Evolutionary conservation across 2,329 filamentous ascomycete genomes (phyloP).

Genomic region (Sporothrix luriei): DNA sequence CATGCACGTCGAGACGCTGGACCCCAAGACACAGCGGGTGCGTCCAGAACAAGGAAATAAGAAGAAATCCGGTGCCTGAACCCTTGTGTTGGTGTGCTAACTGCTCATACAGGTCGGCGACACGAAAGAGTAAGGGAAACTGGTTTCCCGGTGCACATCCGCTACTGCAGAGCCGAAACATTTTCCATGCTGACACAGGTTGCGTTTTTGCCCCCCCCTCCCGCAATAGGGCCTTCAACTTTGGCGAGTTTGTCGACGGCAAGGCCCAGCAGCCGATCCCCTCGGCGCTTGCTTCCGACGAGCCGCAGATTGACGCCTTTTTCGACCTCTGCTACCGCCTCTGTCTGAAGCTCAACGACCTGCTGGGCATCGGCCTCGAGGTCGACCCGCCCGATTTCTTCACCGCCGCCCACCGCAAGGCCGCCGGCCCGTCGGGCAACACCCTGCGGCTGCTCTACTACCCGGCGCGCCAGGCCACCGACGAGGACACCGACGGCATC

Average conservation of each 20-base stretch:
- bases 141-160: not conserved
- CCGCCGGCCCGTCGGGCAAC: constrained; percentile 54
- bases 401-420: constrained; percentile 53
- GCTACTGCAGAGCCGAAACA: too few species aligned
- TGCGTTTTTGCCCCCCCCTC: too few species aligned
- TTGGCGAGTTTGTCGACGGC: constrained; percentile 71
- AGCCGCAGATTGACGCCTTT: constrained; percentile 67
- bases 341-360: constrained; percentile 70
- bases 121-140: constrained; percentile 74
- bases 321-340: constrained; percentile 70
- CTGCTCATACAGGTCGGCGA: constrained; percentile 66
- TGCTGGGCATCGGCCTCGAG: constrained; percentile 77
- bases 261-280: constrained; percentile 79
- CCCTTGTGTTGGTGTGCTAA: not conserved
- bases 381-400: constrained; percentile 58
- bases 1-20: constrained; percentile 85
- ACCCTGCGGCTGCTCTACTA: constrained; percentile 75
- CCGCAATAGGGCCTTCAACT: constrained; percentile 77
- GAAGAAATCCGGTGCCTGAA: too few species aligned
- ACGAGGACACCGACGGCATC: constrained; percentile 58
- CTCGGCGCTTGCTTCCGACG: constrained; percentile 59
- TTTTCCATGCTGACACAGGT: not conserved
- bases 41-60: not conserved
- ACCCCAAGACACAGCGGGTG: constrained; percentile 78
- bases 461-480: constrained; percentile 54